Percentiles rank a stretch among this genome's conserved stretches.
These are phyloP conservation scores for Huntiella omanensis DNA, from an alignment of 2,329 filamentous ascomycete species.

Conservation along the genomic window DNA sequence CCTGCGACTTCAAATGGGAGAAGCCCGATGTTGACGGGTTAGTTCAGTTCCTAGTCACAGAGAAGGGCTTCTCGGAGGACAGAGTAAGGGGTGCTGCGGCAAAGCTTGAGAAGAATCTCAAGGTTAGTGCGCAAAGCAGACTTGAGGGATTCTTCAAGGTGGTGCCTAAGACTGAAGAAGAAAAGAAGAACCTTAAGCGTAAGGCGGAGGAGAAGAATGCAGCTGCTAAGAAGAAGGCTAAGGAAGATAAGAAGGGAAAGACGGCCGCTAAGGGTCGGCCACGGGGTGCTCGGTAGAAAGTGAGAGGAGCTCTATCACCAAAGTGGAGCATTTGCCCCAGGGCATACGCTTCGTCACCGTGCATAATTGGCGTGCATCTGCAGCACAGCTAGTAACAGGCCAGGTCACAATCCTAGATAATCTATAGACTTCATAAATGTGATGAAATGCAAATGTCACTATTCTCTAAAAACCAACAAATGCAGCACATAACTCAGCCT, in stretches of 20 bases:
- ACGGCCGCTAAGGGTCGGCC: constrained; percentile 79
- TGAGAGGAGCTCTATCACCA: background rate
- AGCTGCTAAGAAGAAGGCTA: constrained; percentile 86
- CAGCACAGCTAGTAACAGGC: too few species aligned
- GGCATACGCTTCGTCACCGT: too few species aligned
- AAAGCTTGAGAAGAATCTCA: constrained; percentile 74
- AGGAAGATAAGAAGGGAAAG: constrained; percentile 90
- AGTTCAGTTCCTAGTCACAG: constrained; percentile 71
- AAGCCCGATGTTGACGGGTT: constrained; percentile 79
- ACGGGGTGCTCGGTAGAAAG: constrained; percentile 34
- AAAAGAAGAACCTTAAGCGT: constrained; percentile 72
- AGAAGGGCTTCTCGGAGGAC: constrained; percentile 96
- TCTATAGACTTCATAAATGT: too few species aligned
- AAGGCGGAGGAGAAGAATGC: constrained; percentile 87
- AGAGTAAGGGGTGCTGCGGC: constrained; percentile 63
- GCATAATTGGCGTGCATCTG: too few species aligned
- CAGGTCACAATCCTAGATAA: too few species aligned
- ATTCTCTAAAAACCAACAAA: too few species aligned
- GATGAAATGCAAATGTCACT: too few species aligned
- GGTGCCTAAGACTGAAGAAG: constrained; percentile 66
- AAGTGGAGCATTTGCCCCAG: too few species aligned
- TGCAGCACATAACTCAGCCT: too few species aligned
- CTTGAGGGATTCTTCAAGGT: constrained; percentile 96
- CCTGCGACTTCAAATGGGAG: constrained; percentile 97
- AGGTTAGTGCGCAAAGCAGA: constrained; percentile 74